phyloP scores from a whole-genome alignment of 2,329 filamentous ascomycete species.

The Chrysoporthe puriensis region DNA sequence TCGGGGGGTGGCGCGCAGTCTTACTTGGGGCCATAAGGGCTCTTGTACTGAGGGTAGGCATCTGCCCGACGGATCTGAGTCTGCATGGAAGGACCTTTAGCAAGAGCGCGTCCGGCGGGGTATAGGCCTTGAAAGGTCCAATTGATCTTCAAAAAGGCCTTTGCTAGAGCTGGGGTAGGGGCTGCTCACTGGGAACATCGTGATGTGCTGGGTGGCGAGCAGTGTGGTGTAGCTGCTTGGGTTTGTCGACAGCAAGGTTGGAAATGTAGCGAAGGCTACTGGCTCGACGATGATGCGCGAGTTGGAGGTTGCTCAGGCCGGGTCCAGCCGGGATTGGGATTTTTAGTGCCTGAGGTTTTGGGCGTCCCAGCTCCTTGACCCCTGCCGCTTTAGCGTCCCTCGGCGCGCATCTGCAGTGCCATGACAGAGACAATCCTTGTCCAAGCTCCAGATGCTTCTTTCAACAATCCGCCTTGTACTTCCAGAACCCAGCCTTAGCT shows the following conservation, averaged over 20 bases:
- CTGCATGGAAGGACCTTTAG: constrained; percentile 38
- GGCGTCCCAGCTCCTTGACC: background rate
- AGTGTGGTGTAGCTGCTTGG: constrained; percentile 34
- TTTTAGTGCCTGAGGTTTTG: constrained; percentile 26
- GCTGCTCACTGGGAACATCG: constrained; percentile 37
- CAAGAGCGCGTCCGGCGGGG: constrained; percentile 35
- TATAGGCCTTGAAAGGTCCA: background rate
- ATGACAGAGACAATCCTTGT: constrained; percentile 5
- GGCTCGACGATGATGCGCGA: constrained; percentile 27
- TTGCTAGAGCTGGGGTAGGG: background rate
- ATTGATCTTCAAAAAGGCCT: background rate
- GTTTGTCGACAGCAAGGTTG: constrained; percentile 31
- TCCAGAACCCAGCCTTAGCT: background rate
- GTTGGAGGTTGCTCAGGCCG: constrained; percentile 20
- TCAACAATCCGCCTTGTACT: background rate
- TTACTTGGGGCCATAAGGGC: constrained; percentile 69
- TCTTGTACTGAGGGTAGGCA: constrained; percentile 55
- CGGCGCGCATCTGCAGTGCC: background rate
- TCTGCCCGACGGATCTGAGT: constrained; percentile 47
- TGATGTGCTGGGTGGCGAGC: constrained; percentile 30
- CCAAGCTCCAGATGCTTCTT: background rate
- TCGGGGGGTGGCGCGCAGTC: constrained; percentile 36
- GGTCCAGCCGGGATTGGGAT: constrained; percentile 26
- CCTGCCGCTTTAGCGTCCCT: constrained; percentile 9
- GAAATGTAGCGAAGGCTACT: constrained; percentile 27